phyloP scores from a whole-genome alignment of 495 filamentous ascomycete genomes.

The Xylaria intraflava region DNA sequence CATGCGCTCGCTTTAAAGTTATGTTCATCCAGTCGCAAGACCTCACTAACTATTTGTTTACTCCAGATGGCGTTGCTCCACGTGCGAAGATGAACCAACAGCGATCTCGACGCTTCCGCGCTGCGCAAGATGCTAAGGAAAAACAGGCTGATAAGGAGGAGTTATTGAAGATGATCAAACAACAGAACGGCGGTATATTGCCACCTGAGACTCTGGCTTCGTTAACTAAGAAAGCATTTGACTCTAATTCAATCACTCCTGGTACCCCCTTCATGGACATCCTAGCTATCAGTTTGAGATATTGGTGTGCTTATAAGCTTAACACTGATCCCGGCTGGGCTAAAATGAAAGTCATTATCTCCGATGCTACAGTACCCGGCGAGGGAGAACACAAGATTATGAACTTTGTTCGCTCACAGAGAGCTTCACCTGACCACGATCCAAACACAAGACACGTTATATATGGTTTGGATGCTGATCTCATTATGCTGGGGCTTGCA shows the following conservation, averaged over 20 bases:
- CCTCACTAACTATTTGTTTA: constrained; percentile 27
- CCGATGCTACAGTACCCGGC: constrained; percentile 93
- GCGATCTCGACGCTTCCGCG: constrained; percentile 82
- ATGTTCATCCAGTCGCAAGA: background rate
- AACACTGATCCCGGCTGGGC: constrained; percentile 97
- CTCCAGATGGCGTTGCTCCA: constrained; percentile 81
- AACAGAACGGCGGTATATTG: constrained; percentile 57
- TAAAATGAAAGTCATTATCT: constrained; percentile 95
- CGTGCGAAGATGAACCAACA: constrained; percentile 98
- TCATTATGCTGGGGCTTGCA: constrained; percentile 96
- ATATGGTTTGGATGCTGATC: constrained; percentile 91
- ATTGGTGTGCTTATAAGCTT: constrained; percentile 95
- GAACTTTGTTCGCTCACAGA: constrained; percentile 93
- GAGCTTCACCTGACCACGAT: constrained; percentile 81
- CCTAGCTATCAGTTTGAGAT: constrained; percentile 81
- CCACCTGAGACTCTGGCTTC: constrained; percentile 56
- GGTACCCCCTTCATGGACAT: constrained; percentile 99
- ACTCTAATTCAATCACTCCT: constrained; percentile 95
- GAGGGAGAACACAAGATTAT: constrained; percentile 99
- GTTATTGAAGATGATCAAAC: constrained; percentile 70
- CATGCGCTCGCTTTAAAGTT: background rate
- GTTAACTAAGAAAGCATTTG: constrained; percentile 86
- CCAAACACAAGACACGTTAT: constrained; percentile 96
- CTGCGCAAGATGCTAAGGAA: constrained; percentile 87
- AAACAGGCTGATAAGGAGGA: constrained; percentile 88